A percentile compares a stretch with the other conserved stretches of the same genome.
Evolutionary conservation across 192 early-diverging fungal genomes (phyloP).

Genomic region (Umbelopsis ramanniana): DNA sequence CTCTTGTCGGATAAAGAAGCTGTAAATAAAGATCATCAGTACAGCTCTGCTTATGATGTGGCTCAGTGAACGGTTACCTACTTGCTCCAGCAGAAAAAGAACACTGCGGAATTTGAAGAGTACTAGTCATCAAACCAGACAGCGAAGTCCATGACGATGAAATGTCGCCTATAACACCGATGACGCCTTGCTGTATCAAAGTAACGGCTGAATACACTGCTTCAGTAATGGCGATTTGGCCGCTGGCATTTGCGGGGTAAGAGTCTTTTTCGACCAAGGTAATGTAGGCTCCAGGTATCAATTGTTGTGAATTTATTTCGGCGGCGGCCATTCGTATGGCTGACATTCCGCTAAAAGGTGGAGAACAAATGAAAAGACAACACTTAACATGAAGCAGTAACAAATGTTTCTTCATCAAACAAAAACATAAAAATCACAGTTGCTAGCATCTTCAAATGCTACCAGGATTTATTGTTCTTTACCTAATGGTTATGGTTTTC

Average conservation of each 20-base stretch:
- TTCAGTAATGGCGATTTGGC: constrained; percentile 48
- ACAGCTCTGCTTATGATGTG: no score
- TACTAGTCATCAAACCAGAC: constrained; percentile 50
- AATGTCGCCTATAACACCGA: constrained; percentile 55
- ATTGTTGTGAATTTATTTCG: constrained; percentile 50
- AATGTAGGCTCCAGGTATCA: constrained; percentile 57
- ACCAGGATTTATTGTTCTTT: background rate
- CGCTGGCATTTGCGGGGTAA: constrained; percentile 43
- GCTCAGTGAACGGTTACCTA: constrained; percentile 22
- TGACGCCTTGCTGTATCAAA: constrained; percentile 51
- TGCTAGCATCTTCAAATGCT: background rate
- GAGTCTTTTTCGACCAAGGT: constrained; percentile 55
- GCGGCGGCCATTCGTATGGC: constrained; percentile 52
- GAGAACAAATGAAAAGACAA: background rate
- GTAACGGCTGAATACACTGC: constrained; percentile 54
- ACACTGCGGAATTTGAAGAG: constrained; percentile 54
- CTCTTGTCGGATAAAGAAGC: constrained; percentile 53
- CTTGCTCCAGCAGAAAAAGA: constrained; percentile 56
- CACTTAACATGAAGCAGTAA: background rate
- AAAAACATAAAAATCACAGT: background rate
- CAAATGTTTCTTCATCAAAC: background rate
- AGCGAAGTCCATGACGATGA: constrained; percentile 50
- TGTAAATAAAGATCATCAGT: constrained; percentile 27
- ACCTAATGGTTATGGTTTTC: constrained; percentile 39
- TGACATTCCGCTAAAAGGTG: constrained; percentile 45